Evolutionary conservation across 192 early-diverging fungal genomes (phyloP).

Genomic region (Coemansia sp.): DNA sequence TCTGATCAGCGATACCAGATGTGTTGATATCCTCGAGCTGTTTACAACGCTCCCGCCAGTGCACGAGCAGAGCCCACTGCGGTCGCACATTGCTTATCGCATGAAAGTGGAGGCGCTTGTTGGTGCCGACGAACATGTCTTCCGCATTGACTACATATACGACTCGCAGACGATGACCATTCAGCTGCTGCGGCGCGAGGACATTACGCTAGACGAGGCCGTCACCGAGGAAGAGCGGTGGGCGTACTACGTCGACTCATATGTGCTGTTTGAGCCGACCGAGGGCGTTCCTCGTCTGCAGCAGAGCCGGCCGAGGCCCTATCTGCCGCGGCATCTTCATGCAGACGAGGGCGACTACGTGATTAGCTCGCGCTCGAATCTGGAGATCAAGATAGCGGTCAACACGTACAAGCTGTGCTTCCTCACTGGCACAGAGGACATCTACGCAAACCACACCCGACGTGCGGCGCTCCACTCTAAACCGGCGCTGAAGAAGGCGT

Average conservation of each 20-base stretch:
- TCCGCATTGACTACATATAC: slow-evolving; percentile 74
- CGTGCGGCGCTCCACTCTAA: slow-evolving; percentile 22
- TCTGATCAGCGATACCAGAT: slow-evolving; percentile 67
- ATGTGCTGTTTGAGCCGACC: slow-evolving; percentile 82
- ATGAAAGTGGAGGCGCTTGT: slow-evolving; percentile 70
- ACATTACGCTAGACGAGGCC: slow-evolving; percentile 75
- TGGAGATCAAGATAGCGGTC: slow-evolving; percentile 96
- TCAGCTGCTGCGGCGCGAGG: slow-evolving; percentile 87
- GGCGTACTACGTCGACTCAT: slow-evolving; percentile 94
- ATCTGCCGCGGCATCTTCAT: slow-evolving; percentile 62
- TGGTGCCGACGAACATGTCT: slow-evolving; percentile 77
- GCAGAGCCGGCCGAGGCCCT: slow-evolving; percentile 63
- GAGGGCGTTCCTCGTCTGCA: slow-evolving; percentile 66
- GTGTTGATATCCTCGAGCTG: slow-evolving; percentile 62
- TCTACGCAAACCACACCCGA: slow-evolving; percentile 64
- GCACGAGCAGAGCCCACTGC: slow-evolving; percentile 58
- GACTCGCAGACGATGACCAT: slow-evolving; percentile 69
- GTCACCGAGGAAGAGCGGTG: slow-evolving; percentile 90
- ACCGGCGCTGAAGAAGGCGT: slow-evolving; percentile 23
- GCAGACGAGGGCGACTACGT: slow-evolving; percentile 57
- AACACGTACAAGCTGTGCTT: slow-evolving; percentile 99
- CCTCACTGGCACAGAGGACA: slow-evolving; percentile 90
- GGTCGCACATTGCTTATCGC: slow-evolving; percentile 70
- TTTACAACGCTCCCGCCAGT: slow-evolving; percentile 59
- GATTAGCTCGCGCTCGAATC: slow-evolving; percentile 69